Conservation (phyloP, 176 grass and related monocot genomes). For the Carex pumila region DNA sequence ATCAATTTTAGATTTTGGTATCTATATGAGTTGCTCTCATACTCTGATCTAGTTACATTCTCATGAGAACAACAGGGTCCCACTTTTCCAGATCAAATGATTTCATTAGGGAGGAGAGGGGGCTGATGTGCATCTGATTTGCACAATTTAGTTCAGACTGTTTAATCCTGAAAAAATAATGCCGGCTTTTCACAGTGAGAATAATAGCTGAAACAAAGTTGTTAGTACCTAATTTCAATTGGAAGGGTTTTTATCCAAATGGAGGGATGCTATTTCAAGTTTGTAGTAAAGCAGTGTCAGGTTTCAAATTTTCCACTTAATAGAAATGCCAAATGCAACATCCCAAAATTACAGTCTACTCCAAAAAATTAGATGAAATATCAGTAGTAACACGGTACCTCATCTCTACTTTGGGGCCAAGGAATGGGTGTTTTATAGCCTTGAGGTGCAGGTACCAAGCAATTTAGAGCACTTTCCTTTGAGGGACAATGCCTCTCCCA, state of each 20-base stretch:
- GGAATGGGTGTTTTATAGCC: constrained; percentile 47
- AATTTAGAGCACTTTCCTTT: constrained; percentile 24
- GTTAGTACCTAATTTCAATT: too few relatives aligned
- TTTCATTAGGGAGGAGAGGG: background rate
- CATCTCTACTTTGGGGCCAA: constrained; percentile 48
- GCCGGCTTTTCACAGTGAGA: too few relatives aligned
- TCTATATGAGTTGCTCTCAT: background rate
- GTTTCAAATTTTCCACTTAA: background rate
- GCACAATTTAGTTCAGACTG: background rate
- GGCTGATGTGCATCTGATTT: background rate
- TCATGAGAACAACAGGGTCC: background rate
- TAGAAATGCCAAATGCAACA: background rate
- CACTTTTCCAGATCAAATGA: background rate
- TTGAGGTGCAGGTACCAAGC: constrained; percentile 31
- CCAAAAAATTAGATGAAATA: background rate
- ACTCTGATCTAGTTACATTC: background rate
- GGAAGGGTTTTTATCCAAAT: too few relatives aligned
- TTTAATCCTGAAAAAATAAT: background rate
- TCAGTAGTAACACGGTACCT: constrained; percentile 21
- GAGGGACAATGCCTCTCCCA: constrained; percentile 42
- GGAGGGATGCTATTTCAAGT: too few relatives aligned
- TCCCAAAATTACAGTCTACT: background rate
- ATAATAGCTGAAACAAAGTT: too few relatives aligned
- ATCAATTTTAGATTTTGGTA: background rate
- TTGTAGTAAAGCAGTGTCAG: background rate